phyloP scores from a whole-genome alignment of 225 moss, liverwort and hornwort species.

The Neckera pumila region DNA sequence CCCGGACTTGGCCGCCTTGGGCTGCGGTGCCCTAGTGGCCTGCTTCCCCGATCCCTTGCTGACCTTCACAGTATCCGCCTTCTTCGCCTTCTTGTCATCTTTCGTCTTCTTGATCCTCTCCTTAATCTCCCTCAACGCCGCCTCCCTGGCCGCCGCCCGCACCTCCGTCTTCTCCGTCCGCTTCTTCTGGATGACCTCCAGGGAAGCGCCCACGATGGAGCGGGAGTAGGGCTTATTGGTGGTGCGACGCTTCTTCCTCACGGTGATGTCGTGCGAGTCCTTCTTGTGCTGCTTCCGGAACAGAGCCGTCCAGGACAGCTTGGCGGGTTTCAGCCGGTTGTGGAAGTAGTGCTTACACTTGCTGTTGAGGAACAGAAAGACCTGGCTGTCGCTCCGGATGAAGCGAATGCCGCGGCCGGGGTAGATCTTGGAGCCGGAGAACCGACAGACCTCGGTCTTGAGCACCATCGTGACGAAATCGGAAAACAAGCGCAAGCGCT shows the following conservation, averaged over 20 bases:
- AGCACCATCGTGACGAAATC: constrained; percentile 8
- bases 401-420: constrained; percentile 11
- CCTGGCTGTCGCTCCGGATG: constrained; percentile 13
- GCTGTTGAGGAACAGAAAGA: constrained; percentile 14
- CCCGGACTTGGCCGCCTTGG: constrained; percentile 16
- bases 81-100: constrained; percentile 33
- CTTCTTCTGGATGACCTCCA: constrained; percentile 23
- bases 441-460: constrained; percentile 26
- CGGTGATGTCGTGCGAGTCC: constrained; percentile 16
- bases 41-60: constrained; percentile 8
- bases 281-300: constrained; percentile 39
- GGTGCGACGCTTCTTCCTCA: constrained; percentile 26
- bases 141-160: constrained; percentile 5
- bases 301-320: constrained; percentile 38
- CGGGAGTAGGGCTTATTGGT: constrained; percentile 35
- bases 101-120: constrained; percentile 37
- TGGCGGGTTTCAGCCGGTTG: constrained; percentile 22
- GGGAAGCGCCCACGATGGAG: constrained; percentile 32
- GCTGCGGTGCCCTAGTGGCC: constrained; percentile 16
- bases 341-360: constrained; percentile 22
- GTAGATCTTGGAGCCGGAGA: constrained; percentile 17
- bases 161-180: constrained; percentile 17
- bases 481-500: background rate
- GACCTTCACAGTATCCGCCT: background rate
- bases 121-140: constrained; percentile 12